A percentile compares a stretch with the other conserved stretches of the same genome.
phyloP scores from a whole-genome alignment of 2,329 filamentous ascomycete genomes.

The Fusarium sp. region DNA sequence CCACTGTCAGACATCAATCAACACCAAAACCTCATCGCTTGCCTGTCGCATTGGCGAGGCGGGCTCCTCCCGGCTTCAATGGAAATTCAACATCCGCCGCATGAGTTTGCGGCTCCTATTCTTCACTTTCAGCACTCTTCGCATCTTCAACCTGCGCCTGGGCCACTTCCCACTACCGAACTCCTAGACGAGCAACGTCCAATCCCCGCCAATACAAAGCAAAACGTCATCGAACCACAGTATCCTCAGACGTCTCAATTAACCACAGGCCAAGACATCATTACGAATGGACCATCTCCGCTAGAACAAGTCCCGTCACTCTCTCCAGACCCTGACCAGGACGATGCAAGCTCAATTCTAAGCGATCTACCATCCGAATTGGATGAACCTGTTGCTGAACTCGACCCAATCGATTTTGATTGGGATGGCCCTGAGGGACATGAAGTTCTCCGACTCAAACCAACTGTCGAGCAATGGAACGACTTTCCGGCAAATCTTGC shows the following conservation, averaged over 20 bases:
- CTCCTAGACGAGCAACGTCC: slow-evolving; percentile 28
- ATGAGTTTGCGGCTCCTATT: slow-evolving; percentile 16
- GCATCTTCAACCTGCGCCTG: slow-evolving; percentile 14
- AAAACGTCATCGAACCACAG: slow-evolving; percentile 37
- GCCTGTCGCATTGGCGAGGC: slow-evolving; percentile 35
- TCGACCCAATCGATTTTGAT: slow-evolving; percentile 49
- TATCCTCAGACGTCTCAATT: slow-evolving; percentile 16
- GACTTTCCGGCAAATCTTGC: slow-evolving; percentile 53
- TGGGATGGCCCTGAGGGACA: slow-evolving; percentile 49
- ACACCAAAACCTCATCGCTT: slow-evolving; percentile 11
- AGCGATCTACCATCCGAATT: slow-evolving; percentile 38
- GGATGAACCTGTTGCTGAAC: slow-evolving; percentile 40
- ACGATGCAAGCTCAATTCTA: slow-evolving; percentile 41
- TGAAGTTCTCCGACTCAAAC: slow-evolving; percentile 50
- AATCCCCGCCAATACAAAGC: slow-evolving; percentile 29
- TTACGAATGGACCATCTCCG: neutral
- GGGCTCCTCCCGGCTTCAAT: slow-evolving; percentile 35
- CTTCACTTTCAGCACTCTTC: slow-evolving; percentile 24
- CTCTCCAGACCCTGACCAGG: slow-evolving; percentile 19
- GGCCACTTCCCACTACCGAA: slow-evolving; percentile 15
- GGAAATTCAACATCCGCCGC: slow-evolving; percentile 37
- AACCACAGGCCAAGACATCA: slow-evolving; percentile 1
- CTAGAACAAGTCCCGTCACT: neutral
- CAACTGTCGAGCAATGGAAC: slow-evolving; percentile 51
- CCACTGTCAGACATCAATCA: slow-evolving; percentile 18